Conservation (phyloP, 805 yeast species). For the Sugiyamaella americana region DNA sequence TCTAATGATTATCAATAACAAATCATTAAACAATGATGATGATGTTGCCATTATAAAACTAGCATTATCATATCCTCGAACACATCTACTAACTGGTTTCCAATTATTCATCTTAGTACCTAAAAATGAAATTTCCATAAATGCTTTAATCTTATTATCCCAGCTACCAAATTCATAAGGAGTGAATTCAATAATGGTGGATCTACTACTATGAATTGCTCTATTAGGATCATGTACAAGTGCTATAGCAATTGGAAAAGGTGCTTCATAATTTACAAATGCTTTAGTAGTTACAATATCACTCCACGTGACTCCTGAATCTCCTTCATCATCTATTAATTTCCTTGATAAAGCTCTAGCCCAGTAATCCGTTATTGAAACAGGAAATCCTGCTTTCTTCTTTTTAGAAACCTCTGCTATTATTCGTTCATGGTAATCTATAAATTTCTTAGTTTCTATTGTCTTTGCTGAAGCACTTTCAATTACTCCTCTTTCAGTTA, state of each 20-base stretch:
- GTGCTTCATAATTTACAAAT: constrained; percentile 53
- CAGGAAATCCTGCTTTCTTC: constrained; percentile 59
- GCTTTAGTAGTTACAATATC: constrained; percentile 50
- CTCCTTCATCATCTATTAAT: constrained; percentile 49
- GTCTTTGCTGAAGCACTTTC: constrained; percentile 39
- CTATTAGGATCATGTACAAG: constrained; percentile 37
- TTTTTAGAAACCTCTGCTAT: constrained; percentile 29
- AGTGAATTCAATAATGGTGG: constrained; percentile 42
- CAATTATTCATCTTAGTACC: constrained; percentile 64
- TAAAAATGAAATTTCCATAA: constrained; percentile 57
- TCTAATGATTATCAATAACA: constrained; percentile 36
- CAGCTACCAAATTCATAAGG: constrained; percentile 79
- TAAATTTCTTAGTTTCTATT: constrained; percentile 13
- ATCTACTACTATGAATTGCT: constrained; percentile 40
- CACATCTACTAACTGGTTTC: constrained; percentile 5
- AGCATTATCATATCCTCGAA: constrained; percentile 65
- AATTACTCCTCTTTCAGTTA: constrained; percentile 58
- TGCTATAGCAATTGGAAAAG: constrained; percentile 46
- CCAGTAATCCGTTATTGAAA: constrained; percentile 72
- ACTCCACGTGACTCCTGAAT: constrained; percentile 46
- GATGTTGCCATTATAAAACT: constrained; percentile 81
- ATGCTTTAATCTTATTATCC: constrained; percentile 66
- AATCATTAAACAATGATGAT: constrained; percentile 62
- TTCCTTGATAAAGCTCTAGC: constrained; percentile 63
- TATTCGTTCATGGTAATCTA: constrained; percentile 8